phyloP scores from a whole-genome alignment of 2,329 filamentous ascomycete genomes.

The Salinomyces thailandicus region DNA sequence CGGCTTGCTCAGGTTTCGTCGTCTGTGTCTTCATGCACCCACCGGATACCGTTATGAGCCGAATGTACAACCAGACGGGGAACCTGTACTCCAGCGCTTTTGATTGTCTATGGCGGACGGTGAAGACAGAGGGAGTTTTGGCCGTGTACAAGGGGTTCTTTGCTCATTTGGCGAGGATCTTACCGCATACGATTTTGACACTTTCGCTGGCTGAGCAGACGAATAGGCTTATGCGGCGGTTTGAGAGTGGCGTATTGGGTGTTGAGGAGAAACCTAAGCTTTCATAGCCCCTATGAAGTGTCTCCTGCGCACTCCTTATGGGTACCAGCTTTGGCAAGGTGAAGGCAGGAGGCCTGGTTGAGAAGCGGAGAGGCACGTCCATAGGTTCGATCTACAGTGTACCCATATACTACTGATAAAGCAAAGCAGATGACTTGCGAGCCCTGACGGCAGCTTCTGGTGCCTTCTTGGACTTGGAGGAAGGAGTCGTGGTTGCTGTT shows the following conservation, averaged over 20 bases:
- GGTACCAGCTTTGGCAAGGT: too few species aligned
- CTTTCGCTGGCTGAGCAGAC: conserved; percentile 93
- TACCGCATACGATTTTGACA: conserved; percentile 78
- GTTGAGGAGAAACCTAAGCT: conserved; percentile 9
- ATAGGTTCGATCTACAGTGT: too few species aligned
- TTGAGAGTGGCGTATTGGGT: conserved; percentile 51
- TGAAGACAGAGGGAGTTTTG: conserved; percentile 79
- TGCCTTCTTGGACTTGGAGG: too few species aligned
- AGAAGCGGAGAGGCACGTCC: too few species aligned
- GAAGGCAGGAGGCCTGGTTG: too few species aligned
- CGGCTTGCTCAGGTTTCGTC: conserved; percentile 82
- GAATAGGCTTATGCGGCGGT: conserved; percentile 74
- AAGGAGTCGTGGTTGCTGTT: too few species aligned
- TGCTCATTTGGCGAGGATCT: conserved; percentile 83
- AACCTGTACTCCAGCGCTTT: conserved; percentile 92
- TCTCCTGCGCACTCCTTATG: too few species aligned
- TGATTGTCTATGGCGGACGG: conserved; percentile 82
- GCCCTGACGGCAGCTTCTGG: too few species aligned
- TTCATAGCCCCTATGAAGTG: too few species aligned
- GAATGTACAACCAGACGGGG: conserved; percentile 97
- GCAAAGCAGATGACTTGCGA: too few species aligned
- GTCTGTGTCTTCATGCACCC: conserved; percentile 98
- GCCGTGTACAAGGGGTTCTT: conserved; percentile 98
- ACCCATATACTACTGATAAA: too few species aligned
- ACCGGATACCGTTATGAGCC: conserved; percentile 97